These are phyloP conservation scores for Saccharum officinarum DNA, from an alignment of 176 grass and related monocot genomes.

Conservation along the genomic window DNA sequence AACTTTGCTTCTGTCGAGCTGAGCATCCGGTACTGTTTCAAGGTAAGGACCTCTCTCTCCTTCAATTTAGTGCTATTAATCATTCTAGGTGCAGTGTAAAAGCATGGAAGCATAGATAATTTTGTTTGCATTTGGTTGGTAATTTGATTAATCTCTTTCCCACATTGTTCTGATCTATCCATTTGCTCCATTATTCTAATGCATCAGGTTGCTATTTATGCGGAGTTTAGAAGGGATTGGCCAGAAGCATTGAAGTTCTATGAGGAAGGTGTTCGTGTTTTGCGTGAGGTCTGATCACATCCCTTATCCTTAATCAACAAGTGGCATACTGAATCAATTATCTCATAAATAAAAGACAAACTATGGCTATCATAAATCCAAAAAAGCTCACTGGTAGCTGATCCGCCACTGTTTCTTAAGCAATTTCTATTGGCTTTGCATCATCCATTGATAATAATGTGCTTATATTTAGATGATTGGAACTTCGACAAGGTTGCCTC, in stretches of 20 bases:
- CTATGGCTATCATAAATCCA: neutral
- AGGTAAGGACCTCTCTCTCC: slow-evolving; percentile 49
- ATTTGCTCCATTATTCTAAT: slow-evolving; percentile 10
- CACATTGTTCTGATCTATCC: slow-evolving; percentile 5
- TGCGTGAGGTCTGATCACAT: slow-evolving; percentile 71
- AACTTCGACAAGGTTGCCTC: slow-evolving; percentile 91
- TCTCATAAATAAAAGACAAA: slow-evolving; percentile 25
- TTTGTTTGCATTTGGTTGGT: neutral
- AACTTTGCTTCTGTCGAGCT: slow-evolving; percentile 76
- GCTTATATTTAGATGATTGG: slow-evolving; percentile 68
- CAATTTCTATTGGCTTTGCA: slow-evolving; percentile 33
- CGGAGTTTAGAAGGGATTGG: slow-evolving; percentile 97
- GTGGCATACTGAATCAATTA: slow-evolving; percentile 4
- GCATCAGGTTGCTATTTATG: slow-evolving; percentile 84
- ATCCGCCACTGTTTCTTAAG: slow-evolving; percentile 23
- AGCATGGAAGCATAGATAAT: neutral
- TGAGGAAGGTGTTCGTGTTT: slow-evolving; percentile 84
- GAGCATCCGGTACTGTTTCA: slow-evolving; percentile 90
- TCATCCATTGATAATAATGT: slow-evolving; percentile 34
- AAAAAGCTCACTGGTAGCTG: slow-evolving; percentile 1
- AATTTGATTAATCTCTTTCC: slow-evolving; percentile 16
- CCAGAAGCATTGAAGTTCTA: slow-evolving; percentile 90
- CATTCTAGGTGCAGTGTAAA: slow-evolving; percentile 10
- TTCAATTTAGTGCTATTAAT: slow-evolving; percentile 23
- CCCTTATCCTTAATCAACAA: slow-evolving; percentile 19